These are phyloP conservation scores for Bimuria novae-zelandiae DNA, from an alignment of 2,329 filamentous ascomycete species.

Conservation along the genomic window DNA sequence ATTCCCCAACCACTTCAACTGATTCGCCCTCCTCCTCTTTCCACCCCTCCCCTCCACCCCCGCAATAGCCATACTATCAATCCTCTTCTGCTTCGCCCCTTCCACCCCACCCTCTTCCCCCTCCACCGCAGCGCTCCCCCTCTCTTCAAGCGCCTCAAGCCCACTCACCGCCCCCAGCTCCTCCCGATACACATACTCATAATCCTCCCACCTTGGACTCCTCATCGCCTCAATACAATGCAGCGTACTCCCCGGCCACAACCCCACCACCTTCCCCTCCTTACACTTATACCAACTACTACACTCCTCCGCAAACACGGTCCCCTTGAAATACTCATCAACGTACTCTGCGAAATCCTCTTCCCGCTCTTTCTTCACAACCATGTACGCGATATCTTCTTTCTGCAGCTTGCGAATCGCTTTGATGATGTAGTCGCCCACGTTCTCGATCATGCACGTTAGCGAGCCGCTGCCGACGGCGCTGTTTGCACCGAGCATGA, in stretches of 20 bases:
- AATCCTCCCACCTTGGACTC: slow-evolving; percentile 44
- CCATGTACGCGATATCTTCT: slow-evolving; percentile 48
- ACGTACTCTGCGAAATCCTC: slow-evolving; percentile 37
- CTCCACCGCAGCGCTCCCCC: not conserved
- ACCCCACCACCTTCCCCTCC: slow-evolving; percentile 32
- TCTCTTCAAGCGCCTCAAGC: not conserved
- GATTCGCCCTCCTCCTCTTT: slow-evolving; percentile 27
- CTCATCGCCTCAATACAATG: slow-evolving; percentile 41
- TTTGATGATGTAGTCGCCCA: slow-evolving; percentile 47
- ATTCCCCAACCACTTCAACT: slow-evolving; percentile 41
- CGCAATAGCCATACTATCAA: slow-evolving; percentile 7
- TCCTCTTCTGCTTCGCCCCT: slow-evolving; percentile 10
- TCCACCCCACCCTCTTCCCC: not conserved
- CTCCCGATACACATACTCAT: slow-evolving; percentile 33
- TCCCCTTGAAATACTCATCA: slow-evolving; percentile 40
- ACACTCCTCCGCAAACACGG: slow-evolving; percentile 42
- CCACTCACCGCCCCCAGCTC: slow-evolving; percentile 13
- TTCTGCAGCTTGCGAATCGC: slow-evolving; percentile 50
- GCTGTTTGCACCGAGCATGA: slow-evolving; percentile 49
- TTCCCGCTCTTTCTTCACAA: slow-evolving; percentile 29
- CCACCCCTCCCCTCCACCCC: not conserved
- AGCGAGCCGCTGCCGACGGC: slow-evolving; percentile 48
- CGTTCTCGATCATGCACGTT: slow-evolving; percentile 49
- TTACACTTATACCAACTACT: slow-evolving; percentile 44
- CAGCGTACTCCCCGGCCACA: slow-evolving; percentile 42